Conservation (phyloP, 441 rosid species). For the Eugenia klotzschiana region DNA sequence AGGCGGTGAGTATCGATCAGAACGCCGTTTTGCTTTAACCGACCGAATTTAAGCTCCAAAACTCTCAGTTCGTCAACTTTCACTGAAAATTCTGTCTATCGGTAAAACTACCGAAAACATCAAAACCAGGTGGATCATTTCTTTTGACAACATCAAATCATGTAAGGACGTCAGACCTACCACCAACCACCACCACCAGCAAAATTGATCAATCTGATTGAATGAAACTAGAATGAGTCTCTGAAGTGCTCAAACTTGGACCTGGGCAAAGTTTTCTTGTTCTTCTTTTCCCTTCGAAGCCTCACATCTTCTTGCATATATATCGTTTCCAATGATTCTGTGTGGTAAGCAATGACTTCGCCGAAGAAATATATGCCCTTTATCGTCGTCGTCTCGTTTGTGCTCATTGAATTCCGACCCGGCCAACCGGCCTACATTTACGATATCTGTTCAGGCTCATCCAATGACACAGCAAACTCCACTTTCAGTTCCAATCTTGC, state of each 20-base stretch:
- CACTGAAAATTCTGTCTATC: too few species aligned
- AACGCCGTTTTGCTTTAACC: too few species aligned
- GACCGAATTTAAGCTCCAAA: too few species aligned
- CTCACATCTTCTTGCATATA: background rate
- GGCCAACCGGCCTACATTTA: background rate
- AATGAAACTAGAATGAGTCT: background rate
- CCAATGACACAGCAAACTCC: background rate
- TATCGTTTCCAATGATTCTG: background rate
- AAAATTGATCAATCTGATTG: background rate
- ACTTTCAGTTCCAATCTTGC: background rate
- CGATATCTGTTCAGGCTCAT: background rate
- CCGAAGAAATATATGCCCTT: background rate
- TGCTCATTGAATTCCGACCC: background rate
- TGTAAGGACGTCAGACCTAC: background rate
- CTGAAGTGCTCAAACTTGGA: background rate
- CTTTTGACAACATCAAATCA: background rate
- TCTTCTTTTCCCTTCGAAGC: background rate
- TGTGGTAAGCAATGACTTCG: background rate
- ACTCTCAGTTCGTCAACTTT: too few species aligned
- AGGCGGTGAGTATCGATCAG: too few species aligned
- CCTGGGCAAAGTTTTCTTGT: background rate
- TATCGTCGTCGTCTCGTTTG: background rate
- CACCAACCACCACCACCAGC: background rate
- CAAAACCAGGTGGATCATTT: too few species aligned
- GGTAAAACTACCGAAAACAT: too few species aligned